phyloP scores from a whole-genome alignment of 2,329 filamentous ascomycete species.

The Trichoderma harzianum region DNA sequence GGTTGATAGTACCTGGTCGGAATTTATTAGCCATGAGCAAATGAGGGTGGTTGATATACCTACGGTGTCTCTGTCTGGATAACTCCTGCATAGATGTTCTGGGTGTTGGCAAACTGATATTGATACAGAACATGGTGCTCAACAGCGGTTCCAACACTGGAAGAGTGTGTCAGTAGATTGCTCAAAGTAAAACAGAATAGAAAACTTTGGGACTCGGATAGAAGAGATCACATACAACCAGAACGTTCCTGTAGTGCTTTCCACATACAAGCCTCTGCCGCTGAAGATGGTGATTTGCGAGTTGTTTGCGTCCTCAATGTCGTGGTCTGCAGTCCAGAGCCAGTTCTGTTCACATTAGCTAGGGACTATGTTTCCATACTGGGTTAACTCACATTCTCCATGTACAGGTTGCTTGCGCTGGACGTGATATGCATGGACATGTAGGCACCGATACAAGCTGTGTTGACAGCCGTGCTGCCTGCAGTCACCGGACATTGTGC shows the following conservation, averaged over 20 bases:
- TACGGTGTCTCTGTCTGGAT: constrained; percentile 57
- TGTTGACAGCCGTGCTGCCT: background rate
- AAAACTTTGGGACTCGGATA: background rate
- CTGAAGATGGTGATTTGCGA: constrained; percentile 33
- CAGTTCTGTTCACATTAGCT: constrained; percentile 1
- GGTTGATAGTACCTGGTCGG: constrained; percentile 34
- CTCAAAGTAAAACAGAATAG: background rate
- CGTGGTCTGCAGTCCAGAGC: constrained; percentile 5
- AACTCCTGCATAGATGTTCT: constrained; percentile 53
- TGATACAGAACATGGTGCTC: constrained; percentile 52
- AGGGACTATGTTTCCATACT: background rate
- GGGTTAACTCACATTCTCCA: background rate
- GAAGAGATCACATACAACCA: background rate
- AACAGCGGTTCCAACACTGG: constrained; percentile 26
- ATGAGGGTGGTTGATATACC: background rate
- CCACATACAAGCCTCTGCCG: constrained; percentile 35
- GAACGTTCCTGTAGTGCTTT: constrained; percentile 21
- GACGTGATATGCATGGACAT: constrained; percentile 6
- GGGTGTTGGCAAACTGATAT: constrained; percentile 44
- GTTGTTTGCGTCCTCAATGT: constrained; percentile 3
- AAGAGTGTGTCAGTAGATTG: background rate
- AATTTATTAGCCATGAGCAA: constrained; percentile 27
- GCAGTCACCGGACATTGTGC: constrained; percentile 1
- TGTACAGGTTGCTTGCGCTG: background rate
- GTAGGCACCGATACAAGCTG: background rate